Conservation (phyloP, 2,329 filamentous ascomycete species). For the Cryphonectria naterciae region DNA sequence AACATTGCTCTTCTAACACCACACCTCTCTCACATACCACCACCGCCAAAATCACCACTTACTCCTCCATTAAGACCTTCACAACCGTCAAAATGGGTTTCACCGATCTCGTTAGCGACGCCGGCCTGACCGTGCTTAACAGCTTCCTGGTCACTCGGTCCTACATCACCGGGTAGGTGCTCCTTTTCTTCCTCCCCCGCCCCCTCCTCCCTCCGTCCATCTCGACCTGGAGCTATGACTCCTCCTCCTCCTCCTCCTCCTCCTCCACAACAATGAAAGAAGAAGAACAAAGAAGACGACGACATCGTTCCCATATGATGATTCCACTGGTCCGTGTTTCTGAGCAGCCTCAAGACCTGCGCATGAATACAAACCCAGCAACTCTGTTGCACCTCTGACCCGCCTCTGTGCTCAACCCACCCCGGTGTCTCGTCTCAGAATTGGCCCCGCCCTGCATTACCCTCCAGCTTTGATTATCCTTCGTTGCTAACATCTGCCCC, state of each 20-base stretch:
- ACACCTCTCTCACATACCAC: constrained; percentile 9
- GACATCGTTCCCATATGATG: constrained; percentile 58
- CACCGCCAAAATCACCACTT: constrained; percentile 1
- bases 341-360: constrained; percentile 82
- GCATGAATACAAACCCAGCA: constrained; percentile 69
- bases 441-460: neutral
- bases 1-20: neutral
- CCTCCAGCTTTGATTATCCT: neutral
- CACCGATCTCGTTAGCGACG: constrained; percentile 37
- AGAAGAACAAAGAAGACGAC: neutral
- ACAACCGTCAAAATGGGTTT: constrained; percentile 34
- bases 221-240: neutral
- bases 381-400: constrained; percentile 72
- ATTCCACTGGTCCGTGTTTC: constrained; percentile 85
- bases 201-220: neutral
- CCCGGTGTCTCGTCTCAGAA: constrained; percentile 1
- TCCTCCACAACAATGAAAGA: neutral
- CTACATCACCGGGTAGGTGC: constrained; percentile 76
- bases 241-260: neutral
- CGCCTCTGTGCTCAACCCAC: neutral
- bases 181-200: neutral
- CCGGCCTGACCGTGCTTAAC: constrained; percentile 56
- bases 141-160: constrained; percentile 69
- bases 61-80: neutral
- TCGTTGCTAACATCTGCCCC: constrained; percentile 11